Evolutionary conservation across 2,329 filamentous ascomycete genomes (phyloP), one percentile per base, ranked within the genome.

Genomic region (Penicillium sp.): DNA sequence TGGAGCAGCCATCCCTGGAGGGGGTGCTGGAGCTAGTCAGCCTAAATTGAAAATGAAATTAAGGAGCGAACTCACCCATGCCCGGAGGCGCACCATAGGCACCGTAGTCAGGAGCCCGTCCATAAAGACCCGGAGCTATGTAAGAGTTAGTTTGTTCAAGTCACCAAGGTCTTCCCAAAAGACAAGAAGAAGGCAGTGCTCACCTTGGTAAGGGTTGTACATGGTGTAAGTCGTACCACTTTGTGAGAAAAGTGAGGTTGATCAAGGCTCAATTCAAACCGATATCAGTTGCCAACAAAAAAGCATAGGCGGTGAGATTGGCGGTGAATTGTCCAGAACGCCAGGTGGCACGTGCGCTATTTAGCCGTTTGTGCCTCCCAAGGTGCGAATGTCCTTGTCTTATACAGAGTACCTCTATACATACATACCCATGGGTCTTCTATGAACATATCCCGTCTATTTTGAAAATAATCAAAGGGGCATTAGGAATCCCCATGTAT

Each of bases 1-100:
- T 62, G 89, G 89, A 67, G 76, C 72, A 63, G 84, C 79, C 80
- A 88, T 87, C 74, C 85, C 87, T 74, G 87, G 86, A 65, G 87
- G 85, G 70, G 84, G 79, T 69, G 81, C 85, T 88, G 54, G 17
- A 56, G 28, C 28, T 37, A 49, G 54, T 58, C 37, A 64, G 59
- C 42, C 38, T 37, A 17, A 26, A 47, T 55, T 55, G 33, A 54
- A 47, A 37, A 47, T 41, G 26, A 49, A 8, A 35, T 13, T n/a
- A 17, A 22, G 24, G 6, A 12, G 40, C 24, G 45, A 48, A 67
- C 80, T 70, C 78, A 91, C 88, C 87, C 80, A 89, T 82, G 71
- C 87, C 88, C 61, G 88, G 87, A 62, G 87, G 86, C 61, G 84
- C 82, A 57, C 81, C 84, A 53, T 87, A 89, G 49, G 77, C 77